Conservation (phyloP, 208 protist species). For the Herpetomonas tarakana region DNA sequence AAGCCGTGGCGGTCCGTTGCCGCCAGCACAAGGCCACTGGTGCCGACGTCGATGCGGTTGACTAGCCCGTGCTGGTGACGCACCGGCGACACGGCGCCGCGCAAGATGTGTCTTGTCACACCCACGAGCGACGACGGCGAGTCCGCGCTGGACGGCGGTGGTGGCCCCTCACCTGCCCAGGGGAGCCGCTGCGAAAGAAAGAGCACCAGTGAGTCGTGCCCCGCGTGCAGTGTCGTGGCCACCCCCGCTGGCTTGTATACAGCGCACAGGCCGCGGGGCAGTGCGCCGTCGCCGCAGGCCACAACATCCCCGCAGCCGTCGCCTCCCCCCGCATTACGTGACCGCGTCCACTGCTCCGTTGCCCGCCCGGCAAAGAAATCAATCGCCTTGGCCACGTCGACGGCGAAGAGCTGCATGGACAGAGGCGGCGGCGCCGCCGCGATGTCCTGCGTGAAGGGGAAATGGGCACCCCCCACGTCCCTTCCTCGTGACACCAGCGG, state of each 20-base stretch:
- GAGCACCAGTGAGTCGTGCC: conserved; percentile 38
- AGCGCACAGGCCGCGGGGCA: conserved; percentile 56
- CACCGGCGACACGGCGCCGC: conserved; percentile 18
- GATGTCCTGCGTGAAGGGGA: too few species aligned
- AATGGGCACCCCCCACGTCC: too few species aligned
- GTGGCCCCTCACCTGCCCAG: conserved; percentile 23
- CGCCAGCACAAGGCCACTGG: conserved; percentile 67
- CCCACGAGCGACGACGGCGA: neutral
- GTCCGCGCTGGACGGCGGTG: neutral
- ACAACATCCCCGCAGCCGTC: neutral
- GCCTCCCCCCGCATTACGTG: neutral
- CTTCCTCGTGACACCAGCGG: too few species aligned
- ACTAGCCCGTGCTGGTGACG: conserved; percentile 73
- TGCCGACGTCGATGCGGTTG: conserved; percentile 83
- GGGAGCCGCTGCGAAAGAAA: conserved; percentile 36
- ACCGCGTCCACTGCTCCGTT: too few species aligned
- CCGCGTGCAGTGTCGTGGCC: conserved; percentile 60
- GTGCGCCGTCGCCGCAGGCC: conserved; percentile 8
- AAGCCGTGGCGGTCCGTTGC: conserved; percentile 25
- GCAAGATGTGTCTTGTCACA: neutral
- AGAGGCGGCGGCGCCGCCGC: neutral
- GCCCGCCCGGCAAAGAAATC: conserved; percentile 5
- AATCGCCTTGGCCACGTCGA: conserved; percentile 9
- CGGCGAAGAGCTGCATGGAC: neutral
- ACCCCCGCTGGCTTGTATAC: conserved; percentile 65